Conservation (phyloP, 1,139 yeast genomes). For the Suhomyces chickasaworum region DNA sequence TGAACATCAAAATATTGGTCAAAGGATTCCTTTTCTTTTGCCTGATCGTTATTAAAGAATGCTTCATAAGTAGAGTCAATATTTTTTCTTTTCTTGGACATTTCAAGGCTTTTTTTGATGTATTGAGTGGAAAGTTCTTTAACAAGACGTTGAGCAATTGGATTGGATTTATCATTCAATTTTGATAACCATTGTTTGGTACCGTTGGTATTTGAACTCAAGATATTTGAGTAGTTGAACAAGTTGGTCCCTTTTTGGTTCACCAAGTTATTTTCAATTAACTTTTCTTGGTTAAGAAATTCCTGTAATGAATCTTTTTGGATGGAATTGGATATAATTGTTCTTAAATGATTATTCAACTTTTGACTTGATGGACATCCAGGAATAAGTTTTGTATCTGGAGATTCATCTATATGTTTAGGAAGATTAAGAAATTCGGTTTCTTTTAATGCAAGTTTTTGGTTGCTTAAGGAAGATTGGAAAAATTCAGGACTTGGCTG, state of each 20-base stretch:
- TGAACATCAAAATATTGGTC: conserved; percentile 40
- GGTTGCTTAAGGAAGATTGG: conserved; percentile 13
- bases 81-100: conserved; percentile 18
- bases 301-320: conserved; percentile 21
- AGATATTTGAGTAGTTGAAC: conserved; percentile 35
- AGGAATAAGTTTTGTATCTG: conserved; percentile 24
- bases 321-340: conserved; percentile 31
- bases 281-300: conserved; percentile 25
- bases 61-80: conserved; percentile 14
- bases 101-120: conserved; percentile 19
- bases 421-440: conserved; percentile 18
- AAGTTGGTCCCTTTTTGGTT: conserved; percentile 25
- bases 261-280: conserved; percentile 32
- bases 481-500: conserved; percentile 2
- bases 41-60: conserved; percentile 16
- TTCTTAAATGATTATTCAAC: conserved; percentile 29
- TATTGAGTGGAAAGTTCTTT: conserved; percentile 23
- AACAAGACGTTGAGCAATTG: conserved; percentile 23
- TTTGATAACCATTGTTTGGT: conserved; percentile 23
- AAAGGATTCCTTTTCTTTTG: conserved; percentile 18
- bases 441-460: conserved; percentile 10
- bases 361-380: conserved; percentile 37
- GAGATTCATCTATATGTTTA: conserved; percentile 4
- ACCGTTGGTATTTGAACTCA: conserved; percentile 22
- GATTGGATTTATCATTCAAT: conserved; percentile 17